Evolutionary conservation across 768 basidiomycete species (phyloP), one percentile per base, ranked within the genome.

Genomic region (Leccinum obscurum): DNA sequence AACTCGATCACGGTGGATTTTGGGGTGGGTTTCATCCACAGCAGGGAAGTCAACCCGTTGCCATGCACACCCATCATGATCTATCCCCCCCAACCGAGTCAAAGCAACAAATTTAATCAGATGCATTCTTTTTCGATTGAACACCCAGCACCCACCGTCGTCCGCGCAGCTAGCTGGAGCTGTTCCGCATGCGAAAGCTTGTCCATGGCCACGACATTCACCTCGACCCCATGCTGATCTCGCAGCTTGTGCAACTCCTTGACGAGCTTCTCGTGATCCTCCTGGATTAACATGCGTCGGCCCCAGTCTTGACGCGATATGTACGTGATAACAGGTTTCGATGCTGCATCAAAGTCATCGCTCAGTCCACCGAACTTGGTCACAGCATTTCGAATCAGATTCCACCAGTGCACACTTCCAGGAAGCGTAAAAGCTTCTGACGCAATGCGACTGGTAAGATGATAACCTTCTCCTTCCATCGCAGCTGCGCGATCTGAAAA

Each of bases 21-120:
- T 6, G 87, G 86, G 3, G 83, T 85, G 2, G 92, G 90, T 24
- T 90, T 88, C 95, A 96, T 97, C 94, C 93, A 97, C 5, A 97
- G 71, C 1, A 95, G 81, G 30, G 92, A 83, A 0, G 93, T 95
- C 41, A 97, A 72, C 34, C 92, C 95, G 69, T 97, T 96, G 10
- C 95, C 94, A 67, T 96, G 94, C 15, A 96, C 89, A 59, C 94
- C 94, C 83, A 95, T 89, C 87, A 96, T 83, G 67, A 96, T 92
- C 94, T 96, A 61, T 6, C 30, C 9, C n/a, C n/a, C 35, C 20
- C 11, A 49, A 11, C 13, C 1, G 4, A 5, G 44, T 15, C 14
- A 22, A 32, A 4, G n/a, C 24, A 32, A 5, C 2, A 26, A 17
- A 28, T 54, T 17, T 15, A 34, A 24, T 61, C 10, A 55, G 51